Percentiles rank a stretch among this genome's conserved stretches.
These are phyloP conservation scores for Ulvella scutata DNA, from an alignment of 139 green algal species.

Conservation along the genomic window DNA sequence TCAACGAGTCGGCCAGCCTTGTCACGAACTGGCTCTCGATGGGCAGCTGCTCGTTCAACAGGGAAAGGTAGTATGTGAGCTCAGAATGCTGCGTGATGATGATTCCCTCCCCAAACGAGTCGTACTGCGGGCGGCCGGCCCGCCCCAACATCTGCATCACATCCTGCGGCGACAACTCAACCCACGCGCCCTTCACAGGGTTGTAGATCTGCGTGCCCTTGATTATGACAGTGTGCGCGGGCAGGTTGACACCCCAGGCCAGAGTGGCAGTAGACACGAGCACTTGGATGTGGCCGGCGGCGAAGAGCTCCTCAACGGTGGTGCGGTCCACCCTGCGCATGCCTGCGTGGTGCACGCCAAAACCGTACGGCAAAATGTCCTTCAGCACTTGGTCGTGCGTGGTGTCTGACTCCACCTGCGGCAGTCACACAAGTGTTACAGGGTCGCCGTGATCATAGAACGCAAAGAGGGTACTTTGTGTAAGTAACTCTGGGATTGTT, in stretches of 20 bases:
- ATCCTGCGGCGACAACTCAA: conserved; percentile 84
- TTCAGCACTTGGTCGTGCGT: conserved; percentile 69
- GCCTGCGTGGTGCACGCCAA: conserved; percentile 94
- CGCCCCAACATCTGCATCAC: conserved; percentile 99
- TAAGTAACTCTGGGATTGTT: too few relatives aligned
- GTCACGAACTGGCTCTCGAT: conserved; percentile 89
- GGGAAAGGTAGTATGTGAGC: conserved; percentile 97
- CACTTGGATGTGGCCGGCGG: conserved; percentile 88
- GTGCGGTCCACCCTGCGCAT: conserved; percentile 83
- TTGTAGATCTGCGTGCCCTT: conserved; percentile 94
- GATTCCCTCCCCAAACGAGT: conserved; percentile 91
- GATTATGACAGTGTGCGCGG: conserved; percentile 98
- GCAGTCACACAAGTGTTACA: neutral
- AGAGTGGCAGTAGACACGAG: conserved; percentile 95
- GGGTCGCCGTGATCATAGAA: too few relatives aligned
- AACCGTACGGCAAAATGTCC: conserved; percentile 88
- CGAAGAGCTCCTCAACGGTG: conserved; percentile 95
- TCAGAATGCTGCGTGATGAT: conserved; percentile 81
- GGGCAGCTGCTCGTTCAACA: conserved; percentile 96
- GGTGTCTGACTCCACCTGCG: conserved; percentile 62
- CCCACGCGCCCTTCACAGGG: conserved; percentile 78
- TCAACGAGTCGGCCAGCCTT: conserved; percentile 82
- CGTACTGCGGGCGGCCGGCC: conserved; percentile 87
- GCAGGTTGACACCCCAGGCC: conserved; percentile 97
- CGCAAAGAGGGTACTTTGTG: too few relatives aligned